Base-by-base conservation (phyloP, 805 yeast species). In the Yarrowia keelungensis region DNA sequence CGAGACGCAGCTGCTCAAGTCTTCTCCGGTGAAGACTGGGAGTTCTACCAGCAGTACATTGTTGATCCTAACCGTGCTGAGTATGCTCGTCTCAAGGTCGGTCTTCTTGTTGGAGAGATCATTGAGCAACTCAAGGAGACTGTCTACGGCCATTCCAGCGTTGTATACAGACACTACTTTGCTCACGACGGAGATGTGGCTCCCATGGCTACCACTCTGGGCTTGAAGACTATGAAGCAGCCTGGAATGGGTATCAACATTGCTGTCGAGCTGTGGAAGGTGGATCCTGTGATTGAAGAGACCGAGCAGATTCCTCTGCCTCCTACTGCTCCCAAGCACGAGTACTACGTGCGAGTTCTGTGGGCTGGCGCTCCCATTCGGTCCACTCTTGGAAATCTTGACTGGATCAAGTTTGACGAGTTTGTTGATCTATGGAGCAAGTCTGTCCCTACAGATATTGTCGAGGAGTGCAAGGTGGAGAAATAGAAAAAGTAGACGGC, bases 21-120 rank as follows among this genome's bases (percentile, higher is more conserved):
- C 11, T 79, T 80, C 74, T 77, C 81, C 51, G 71, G 79, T 11
- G 84, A 83, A 8, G 83, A 81, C 71, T 81, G 78, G 76, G 84
- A 81, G 71, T 81, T 79, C 70, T 75, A 75, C 69, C 70, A 73
- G 14, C 75, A 77, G 42, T 72, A 73, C 41, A 56, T 56, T 56
- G 47, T 9, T 10, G 62, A 56, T 26, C 62, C 62, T 14, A 78
- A 80, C 69, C 76, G 81, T 8, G 76, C 81, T 1, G 73, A 76
- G 7, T 79, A 78, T 68, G 76, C 80, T 41, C 75, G 73, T 2
- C 73, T 78, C 45, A 73, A 72, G 59, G 78, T 72, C 62, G 84
- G 84, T 39, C 78, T 78, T 39, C 81, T 77, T 70, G 75, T 82
- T 36, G 71, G 75, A 43, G 84, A 81, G 70, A 71, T 81, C 46